Base-by-base conservation (phyloP, 176 grass and related monocot genomes). In the Carex kokanica region DNA sequence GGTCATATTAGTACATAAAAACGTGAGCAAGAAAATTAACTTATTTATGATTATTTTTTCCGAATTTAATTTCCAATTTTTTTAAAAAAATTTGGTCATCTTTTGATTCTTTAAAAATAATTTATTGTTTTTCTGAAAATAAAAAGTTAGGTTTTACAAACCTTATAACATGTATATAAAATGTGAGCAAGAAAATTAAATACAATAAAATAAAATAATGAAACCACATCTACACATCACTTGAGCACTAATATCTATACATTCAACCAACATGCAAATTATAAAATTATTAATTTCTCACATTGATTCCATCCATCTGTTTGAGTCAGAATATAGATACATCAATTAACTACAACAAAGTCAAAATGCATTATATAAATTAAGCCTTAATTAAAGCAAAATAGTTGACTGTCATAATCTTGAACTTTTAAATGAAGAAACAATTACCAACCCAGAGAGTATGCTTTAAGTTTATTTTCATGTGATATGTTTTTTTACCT, bases 401-500 rank as follows among this genome's bases (percentile, higher is more conserved):
- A 10, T 7, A 23, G 6, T 75, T 53, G 72, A 75, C 11, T 74
- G 43, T 74, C 12, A 74, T 74, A 8, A 52, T 72, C 38, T 73
- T 47, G 41, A 54, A 53, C n/a, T 67, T 75, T 54, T 43, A 75
- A 75, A 53, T 29, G 15, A 40, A 68, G 21, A 72, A 21, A 12
- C 21, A 74, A 74, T 43, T 43, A 43, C 6, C 1, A 21, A 52
- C 27, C 41, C 70, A 21, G 12, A 64, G 70, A 74, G 20, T 53
- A 29, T 14, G 12, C n/a, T 74, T 74, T 6, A 74, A 74, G 47
- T 74, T 49, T 29, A 49, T 74, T 15, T 74, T 74, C 70, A 74
- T 74, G 70, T 74, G 43, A 25, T 73, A 23, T 27, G 11, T 16
- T 2, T 18, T 75, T 16, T 15, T 16, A 45, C 12, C 43, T 53